Percentiles rank a stretch among this genome's conserved stretches.
These are phyloP conservation scores for Alternaria ethzedia DNA, from an alignment of 2,329 filamentous ascomycete genomes.

Conservation along the genomic window DNA sequence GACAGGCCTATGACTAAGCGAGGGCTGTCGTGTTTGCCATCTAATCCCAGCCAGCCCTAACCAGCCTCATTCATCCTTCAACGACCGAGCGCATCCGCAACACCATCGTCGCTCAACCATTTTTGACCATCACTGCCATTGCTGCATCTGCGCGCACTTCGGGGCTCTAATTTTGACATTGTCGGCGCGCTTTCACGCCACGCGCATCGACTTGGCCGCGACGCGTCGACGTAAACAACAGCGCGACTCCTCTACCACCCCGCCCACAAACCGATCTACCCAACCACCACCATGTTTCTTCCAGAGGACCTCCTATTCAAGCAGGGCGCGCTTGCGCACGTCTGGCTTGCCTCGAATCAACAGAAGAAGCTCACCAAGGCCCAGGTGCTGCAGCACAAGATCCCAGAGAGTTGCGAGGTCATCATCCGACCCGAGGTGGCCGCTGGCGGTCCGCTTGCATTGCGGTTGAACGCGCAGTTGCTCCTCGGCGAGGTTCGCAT, in stretches of 20 bases:
- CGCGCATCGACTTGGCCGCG: conserved; percentile 33
- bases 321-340: conserved; percentile 93
- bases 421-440: conserved; percentile 76
- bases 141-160: conserved; percentile 27
- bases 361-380: conserved; percentile 98
- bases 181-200: conserved; percentile 29
- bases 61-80: conserved; percentile 20
- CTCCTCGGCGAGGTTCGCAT: conserved; percentile 95
- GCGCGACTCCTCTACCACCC: conserved; percentile 24
- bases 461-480: conserved; percentile 92
- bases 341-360: conserved; percentile 97
- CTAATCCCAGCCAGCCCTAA: conserved; percentile 14
- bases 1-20: conserved; percentile 10
- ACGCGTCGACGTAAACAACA: conserved; percentile 46
- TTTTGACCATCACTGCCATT: conserved; percentile 28
- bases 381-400: conserved; percentile 91
- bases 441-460: conserved; percentile 85
- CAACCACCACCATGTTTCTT: conserved; percentile 79
- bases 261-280: conserved; percentile 12
- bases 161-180: conserved; percentile 17
- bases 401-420: conserved; percentile 91
- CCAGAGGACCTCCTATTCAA: conserved; percentile 94
- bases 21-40: conserved; percentile 7
- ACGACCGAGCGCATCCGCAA: conserved; percentile 26
- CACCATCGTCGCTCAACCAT: conserved; percentile 27